Evolutionary conservation across 257 asterid genomes (phyloP).

Genomic region (Jasminum sambac): DNA sequence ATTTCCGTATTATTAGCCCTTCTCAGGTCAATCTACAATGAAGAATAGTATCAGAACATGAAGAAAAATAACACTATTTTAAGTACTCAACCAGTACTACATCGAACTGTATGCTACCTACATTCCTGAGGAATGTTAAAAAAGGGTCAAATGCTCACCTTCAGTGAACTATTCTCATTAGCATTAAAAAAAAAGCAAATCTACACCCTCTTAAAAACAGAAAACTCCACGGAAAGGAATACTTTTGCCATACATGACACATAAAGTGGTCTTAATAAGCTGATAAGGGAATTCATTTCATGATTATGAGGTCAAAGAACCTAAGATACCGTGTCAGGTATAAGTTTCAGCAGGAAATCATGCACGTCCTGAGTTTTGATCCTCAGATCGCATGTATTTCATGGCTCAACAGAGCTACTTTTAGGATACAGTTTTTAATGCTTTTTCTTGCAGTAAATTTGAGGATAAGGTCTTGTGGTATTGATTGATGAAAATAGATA

Average conservation of each 20-base stretch:
- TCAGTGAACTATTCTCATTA: neutral
- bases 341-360: neutral
- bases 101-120: neutral
- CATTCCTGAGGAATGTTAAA: too few species aligned
- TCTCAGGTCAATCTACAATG: constrained; percentile 83
- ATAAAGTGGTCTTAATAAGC: neutral
- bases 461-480: too few species aligned
- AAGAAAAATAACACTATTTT: neutral
- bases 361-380: neutral
- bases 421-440: too few species aligned
- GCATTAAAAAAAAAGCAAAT: neutral
- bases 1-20: constrained; percentile 99
- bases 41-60: constrained; percentile 14
- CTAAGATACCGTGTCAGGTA: neutral
- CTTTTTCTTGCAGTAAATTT: too few species aligned
- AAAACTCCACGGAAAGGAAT: neutral
- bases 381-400: neutral
- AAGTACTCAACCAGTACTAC: neutral
- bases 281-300: neutral
- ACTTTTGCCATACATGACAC: neutral
- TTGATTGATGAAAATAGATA: too few species aligned
- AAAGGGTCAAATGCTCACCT: too few species aligned
- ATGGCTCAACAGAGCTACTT: neutral
- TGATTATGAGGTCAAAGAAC: neutral
- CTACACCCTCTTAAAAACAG: neutral